Base-by-base conservation (phyloP, 148 eudicot species). In the Rhododendron henanense region DNA sequence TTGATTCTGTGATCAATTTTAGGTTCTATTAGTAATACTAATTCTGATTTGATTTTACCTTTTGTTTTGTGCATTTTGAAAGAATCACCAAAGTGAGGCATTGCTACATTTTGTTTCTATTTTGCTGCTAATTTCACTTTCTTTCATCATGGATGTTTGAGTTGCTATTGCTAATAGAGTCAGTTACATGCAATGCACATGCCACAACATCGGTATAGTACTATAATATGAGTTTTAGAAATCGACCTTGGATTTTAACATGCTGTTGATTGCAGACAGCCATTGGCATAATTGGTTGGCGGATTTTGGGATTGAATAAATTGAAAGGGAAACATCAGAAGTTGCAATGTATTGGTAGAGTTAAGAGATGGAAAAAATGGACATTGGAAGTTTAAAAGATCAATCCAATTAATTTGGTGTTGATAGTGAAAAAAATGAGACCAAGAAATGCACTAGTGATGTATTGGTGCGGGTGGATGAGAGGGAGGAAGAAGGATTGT, bases 41-140 rank as follows among this genome's bases (percentile, higher is more conserved):
- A 45, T 53, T 55, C 8, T 50, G 35, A 39, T 48, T 18, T 83
- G 35, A 18, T 48, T 61, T 55, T 77, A 8, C 59, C 11, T 55
- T 75, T n/a, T 33, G 81, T 63, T 44, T 77, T 85, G n/a, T 85
- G 18, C 23, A 39, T 78, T 79, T 7, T 73, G 33, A 37, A 25
- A 57, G 23, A 75, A 50, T 81, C 74, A 82, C 16, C 10, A 57
- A 33, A 55, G 10, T 59, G 19, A 25, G 73, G 16, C 14, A 0
- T 9, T 28, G 18, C 59, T 79, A 25, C 74, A 67, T 67, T 67
- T 0, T 67, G 71, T 79, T 50, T 50, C 5, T 21, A 19, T 28
- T 14, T 44, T 48, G 33, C 39, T 79, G 61, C 79, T 79, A 50
- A 79, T 25, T 81, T 81, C 33, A 48, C 50, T 19, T 37, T 45